Conservation (phyloP, 768 basidiomycete species). For the Rhodotorula babjevae region DNA sequence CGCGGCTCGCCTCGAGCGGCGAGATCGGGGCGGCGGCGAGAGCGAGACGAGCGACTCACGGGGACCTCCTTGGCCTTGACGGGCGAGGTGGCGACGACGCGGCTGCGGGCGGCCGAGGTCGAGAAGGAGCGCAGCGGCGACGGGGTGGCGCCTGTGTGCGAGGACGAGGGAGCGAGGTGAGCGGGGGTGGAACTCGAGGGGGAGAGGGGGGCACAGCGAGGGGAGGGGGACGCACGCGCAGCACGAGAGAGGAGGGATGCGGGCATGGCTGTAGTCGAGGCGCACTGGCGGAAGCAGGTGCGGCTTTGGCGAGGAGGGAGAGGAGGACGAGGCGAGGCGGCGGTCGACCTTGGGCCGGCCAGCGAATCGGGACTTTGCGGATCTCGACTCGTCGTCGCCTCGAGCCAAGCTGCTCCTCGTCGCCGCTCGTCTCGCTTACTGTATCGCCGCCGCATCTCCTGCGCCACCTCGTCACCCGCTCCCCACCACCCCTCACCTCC, state of each 20-base stretch:
- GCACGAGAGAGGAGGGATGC: not conserved
- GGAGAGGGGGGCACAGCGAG: not conserved
- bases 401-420: too few relatives aligned
- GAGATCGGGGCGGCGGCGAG: not conserved
- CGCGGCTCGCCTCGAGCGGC: not conserved
- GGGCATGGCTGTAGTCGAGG: not conserved
- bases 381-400: too few relatives aligned
- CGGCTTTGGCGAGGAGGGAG: not conserved
- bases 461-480: too few relatives aligned
- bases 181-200: not conserved
- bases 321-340: too few relatives aligned
- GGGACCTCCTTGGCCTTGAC: constrained; percentile 39
- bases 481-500: too few relatives aligned
- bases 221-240: not conserved
- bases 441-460: too few relatives aligned
- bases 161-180: not conserved
- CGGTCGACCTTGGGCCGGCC: too few relatives aligned
- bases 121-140: constrained; percentile 21
- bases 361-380: too few relatives aligned
- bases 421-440: too few relatives aligned
- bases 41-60: not conserved
- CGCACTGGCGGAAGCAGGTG: not conserved
- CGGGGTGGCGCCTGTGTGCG: constrained; percentile 13
- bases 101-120: constrained; percentile 15
- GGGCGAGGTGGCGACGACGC: constrained; percentile 32